phyloP scores from a whole-genome alignment of 2,329 filamentous ascomycete species.

The Cladophialophora psammophila region DNA sequence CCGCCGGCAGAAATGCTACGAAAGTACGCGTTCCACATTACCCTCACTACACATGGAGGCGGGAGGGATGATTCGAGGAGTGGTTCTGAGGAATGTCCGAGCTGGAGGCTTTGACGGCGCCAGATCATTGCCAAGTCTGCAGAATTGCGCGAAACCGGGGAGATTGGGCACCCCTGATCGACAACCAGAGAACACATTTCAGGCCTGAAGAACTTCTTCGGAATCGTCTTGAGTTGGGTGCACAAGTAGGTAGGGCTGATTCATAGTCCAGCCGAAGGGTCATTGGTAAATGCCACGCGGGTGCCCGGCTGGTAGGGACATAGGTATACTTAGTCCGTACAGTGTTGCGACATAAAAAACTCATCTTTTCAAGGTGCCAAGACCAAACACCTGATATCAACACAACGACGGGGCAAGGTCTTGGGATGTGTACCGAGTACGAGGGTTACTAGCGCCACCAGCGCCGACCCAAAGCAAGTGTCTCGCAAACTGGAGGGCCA shows the following conservation, averaged over 20 bases:
- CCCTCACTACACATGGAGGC: background rate
- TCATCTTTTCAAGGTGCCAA: background rate
- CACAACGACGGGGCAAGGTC: background rate
- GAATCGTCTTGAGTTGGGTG: background rate
- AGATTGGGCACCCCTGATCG: background rate
- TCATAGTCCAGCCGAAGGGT: background rate
- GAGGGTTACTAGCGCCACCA: background rate
- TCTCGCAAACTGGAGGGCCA: background rate
- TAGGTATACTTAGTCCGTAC: background rate
- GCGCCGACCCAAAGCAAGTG: background rate
- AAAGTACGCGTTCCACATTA: background rate
- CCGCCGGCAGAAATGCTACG: background rate
- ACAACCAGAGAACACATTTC: conserved; percentile 2
- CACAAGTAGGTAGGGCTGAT: background rate
- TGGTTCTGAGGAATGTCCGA: background rate
- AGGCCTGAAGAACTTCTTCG: background rate
- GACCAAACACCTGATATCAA: background rate
- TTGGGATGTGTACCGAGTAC: no score
- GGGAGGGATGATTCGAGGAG: background rate
- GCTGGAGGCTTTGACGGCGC: background rate
- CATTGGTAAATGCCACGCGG: background rate
- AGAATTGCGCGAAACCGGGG: background rate
- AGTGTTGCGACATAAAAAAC: background rate
- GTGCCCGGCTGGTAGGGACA: background rate
- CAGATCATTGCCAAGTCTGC: conserved; percentile 2